Conservation (phyloP, 495 filamentous ascomycete genomes). For the Penicillium pancosmium region DNA sequence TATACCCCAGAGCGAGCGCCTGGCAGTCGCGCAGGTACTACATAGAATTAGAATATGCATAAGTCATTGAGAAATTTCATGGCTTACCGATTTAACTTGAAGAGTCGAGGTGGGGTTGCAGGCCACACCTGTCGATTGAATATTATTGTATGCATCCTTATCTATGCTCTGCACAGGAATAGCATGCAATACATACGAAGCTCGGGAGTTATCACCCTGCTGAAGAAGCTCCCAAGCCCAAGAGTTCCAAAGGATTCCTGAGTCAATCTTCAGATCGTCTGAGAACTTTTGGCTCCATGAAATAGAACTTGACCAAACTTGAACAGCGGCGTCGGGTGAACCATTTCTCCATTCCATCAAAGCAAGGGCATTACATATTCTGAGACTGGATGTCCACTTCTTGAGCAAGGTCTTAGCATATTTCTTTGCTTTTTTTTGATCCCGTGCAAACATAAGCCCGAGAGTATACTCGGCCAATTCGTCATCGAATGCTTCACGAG, state of each 20-base stretch:
- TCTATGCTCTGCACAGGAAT: constrained; percentile 22
- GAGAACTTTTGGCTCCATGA: constrained; percentile 53
- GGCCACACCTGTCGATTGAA: background rate
- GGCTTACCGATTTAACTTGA: constrained; percentile 53
- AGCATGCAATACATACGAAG: constrained; percentile 50
- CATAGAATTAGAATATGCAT: constrained; percentile 13
- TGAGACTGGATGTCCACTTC: constrained; percentile 60
- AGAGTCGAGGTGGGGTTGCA: constrained; percentile 50
- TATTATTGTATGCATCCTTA: background rate
- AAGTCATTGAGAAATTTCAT: background rate
- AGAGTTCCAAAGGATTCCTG: constrained; percentile 64
- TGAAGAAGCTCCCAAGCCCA: constrained; percentile 74
- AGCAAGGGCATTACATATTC: constrained; percentile 78
- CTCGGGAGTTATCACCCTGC: constrained; percentile 43
- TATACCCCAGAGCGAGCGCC: constrained; percentile 56
- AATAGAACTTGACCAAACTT: constrained; percentile 68
- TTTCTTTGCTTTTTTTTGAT: constrained; percentile 61
- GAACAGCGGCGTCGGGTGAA: constrained; percentile 56
- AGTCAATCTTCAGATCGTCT: constrained; percentile 39
- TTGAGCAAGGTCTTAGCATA: constrained; percentile 74
- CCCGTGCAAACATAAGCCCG: constrained; percentile 65
- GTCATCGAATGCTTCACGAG: constrained; percentile 38
- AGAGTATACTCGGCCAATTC: constrained; percentile 71
- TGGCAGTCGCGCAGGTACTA: constrained; percentile 59
- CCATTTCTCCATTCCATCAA: constrained; percentile 66